Evolutionary conservation across 768 basidiomycete genomes (phyloP), one percentile per base, ranked within the genome.

Genomic region (Termitomyces sp.): DNA sequence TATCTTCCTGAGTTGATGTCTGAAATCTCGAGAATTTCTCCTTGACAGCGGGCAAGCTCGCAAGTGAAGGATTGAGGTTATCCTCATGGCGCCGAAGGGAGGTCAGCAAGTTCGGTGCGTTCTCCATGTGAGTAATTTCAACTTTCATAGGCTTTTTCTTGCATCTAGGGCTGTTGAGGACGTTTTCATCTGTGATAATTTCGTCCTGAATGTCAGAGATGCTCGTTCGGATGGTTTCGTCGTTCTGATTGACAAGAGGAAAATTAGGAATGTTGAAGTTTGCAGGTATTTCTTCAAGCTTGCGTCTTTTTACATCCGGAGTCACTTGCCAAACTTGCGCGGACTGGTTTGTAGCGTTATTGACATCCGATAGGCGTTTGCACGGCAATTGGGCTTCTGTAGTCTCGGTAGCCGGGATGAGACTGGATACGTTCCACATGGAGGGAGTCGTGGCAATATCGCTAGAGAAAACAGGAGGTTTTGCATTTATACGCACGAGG

Each of bases 341-440:
- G 14, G 36, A 5, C 16, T 38, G 9, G 5, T 26, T n/a, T 18
- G 13, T 22, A 7, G 7, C 2, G 13, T 16, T 38, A 18, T 10
- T 67, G 16, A 59, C 54, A 49, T 72, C 71, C 2, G 70, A 72
- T 26, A 59, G 60, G 45, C 77, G 77, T 64, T 79, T 80, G 40
- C 64, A 70, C 24, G 74, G 70, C 45, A 76, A 54, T 24, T 63
- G 61, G 28, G 66, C n/a, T 28, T 73, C 71, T 2, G 58, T 35
- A 5, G 63, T 60, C 57, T 74, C 74, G 5, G 67, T 20, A 20
- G 40, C 40, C 43, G 52, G 20, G 16, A 24, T 24, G 4, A 18
- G 8, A 36, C 16, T 36, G 6, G 20, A 7, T 3, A 35, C 33
- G 4, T 20, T 22, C 13, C 14, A 16, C 14, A 13, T 50, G 20